phyloP scores from a whole-genome alignment of 306 rosid species.

The Potentilla sterilis region DNA sequence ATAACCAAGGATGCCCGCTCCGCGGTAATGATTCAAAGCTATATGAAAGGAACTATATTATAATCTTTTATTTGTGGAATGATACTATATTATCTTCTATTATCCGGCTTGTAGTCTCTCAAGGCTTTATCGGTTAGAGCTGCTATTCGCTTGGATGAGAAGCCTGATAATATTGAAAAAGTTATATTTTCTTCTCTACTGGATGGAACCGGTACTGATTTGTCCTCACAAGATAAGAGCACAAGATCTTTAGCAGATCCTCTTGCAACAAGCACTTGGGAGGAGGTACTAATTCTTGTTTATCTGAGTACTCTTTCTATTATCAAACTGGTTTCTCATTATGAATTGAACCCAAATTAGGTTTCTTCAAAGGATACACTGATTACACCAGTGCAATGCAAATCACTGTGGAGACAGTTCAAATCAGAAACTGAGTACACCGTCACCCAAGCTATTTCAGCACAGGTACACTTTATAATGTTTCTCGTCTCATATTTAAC shows the following conservation, averaged over 20 bases:
- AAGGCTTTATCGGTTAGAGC: slow-evolving; percentile 74
- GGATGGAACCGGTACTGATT: slow-evolving; percentile 43
- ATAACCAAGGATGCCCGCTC: slow-evolving; percentile 74
- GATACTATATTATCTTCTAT: not conserved
- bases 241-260: slow-evolving; percentile 48
- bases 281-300: slow-evolving; percentile 60
- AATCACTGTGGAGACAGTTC: slow-evolving; percentile 89
- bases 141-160: slow-evolving; percentile 82
- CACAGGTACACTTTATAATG: slow-evolving; percentile 52
- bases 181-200: slow-evolving; percentile 50
- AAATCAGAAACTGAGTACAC: slow-evolving; percentile 73
- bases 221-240: slow-evolving; percentile 46
- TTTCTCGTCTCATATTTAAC: not conserved
- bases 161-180: slow-evolving; percentile 62
- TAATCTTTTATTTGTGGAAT: not conserved
- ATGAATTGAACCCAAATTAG: slow-evolving; percentile 35
- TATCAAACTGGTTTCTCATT: slow-evolving; percentile 18
- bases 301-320: slow-evolving; percentile 12
- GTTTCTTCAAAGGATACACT: slow-evolving; percentile 58
- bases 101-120: slow-evolving; percentile 52
- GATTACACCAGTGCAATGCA: slow-evolving; percentile 82
- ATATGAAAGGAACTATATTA: not conserved
- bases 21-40: slow-evolving; percentile 41
- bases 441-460: slow-evolving; percentile 80
- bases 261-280: slow-evolving; percentile 89